Conservation (phyloP, 176 grass and related monocot genomes). For the Urochloa ruziziensis region DNA sequence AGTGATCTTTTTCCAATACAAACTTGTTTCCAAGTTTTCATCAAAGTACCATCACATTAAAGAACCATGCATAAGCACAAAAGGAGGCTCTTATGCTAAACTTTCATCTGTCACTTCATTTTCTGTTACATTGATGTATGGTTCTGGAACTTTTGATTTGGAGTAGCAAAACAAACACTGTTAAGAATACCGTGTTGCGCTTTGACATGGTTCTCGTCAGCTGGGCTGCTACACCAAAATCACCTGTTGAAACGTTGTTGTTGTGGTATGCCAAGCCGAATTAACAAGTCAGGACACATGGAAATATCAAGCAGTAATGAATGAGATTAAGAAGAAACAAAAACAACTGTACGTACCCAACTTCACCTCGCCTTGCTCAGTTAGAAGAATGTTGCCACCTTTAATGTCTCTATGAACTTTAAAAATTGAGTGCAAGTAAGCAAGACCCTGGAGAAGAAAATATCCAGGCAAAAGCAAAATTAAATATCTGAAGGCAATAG, state of each 20-base stretch:
- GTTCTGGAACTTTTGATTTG: slow-evolving; percentile 15
- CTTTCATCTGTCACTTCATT: slow-evolving; percentile 17
- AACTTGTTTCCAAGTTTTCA: background rate
- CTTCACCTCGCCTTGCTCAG: slow-evolving; percentile 99
- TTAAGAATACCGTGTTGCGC: slow-evolving; percentile 86
- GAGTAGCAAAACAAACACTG: slow-evolving; percentile 31
- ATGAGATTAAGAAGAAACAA: slow-evolving; percentile 26
- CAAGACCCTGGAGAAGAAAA: slow-evolving; percentile 80
- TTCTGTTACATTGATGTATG: slow-evolving; percentile 1
- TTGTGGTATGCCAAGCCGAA: slow-evolving; percentile 17
- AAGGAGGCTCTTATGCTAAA: slow-evolving; percentile 6
- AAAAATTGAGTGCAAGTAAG: slow-evolving; percentile 99
- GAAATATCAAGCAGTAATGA: slow-evolving; percentile 22
- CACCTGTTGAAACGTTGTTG: slow-evolving; percentile 58
- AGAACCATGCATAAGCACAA: slow-evolving; percentile 21
- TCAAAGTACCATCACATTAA: background rate
- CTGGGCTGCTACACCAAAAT: slow-evolving; percentile 99
- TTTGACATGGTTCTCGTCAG: slow-evolving; percentile 99
- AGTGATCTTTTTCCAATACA: slow-evolving; percentile 22
- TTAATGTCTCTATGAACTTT: slow-evolving; percentile 99
- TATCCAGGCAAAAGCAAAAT: slow-evolving; percentile 17
- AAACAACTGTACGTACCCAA: slow-evolving; percentile 66
- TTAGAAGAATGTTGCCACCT: slow-evolving; percentile 97
- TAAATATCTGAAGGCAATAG: slow-evolving; percentile 20
- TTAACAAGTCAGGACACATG: background rate